phyloP scores from a whole-genome alignment of 2,329 filamentous ascomycete species.

The Fusarium penzigii region DNA sequence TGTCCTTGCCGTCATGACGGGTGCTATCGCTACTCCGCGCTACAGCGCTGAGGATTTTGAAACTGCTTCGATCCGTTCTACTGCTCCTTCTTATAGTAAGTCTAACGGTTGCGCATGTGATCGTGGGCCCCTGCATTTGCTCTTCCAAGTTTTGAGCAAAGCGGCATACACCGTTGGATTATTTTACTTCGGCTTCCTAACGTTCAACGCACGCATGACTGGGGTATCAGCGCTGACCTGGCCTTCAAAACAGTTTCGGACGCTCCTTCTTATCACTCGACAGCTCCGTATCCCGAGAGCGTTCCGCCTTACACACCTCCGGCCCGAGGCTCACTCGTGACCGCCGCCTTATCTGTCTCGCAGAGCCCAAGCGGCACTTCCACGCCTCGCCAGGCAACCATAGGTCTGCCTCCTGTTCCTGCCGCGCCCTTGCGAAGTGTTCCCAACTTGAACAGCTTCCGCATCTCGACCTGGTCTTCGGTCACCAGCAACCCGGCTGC shows the following conservation, averaged over 20 bases:
- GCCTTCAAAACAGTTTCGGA: slow-evolving; percentile 53
- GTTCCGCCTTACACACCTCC: slow-evolving; percentile 54
- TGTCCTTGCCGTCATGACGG: slow-evolving; percentile 33
- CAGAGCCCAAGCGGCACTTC: slow-evolving; percentile 25
- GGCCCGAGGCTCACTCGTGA: slow-evolving; percentile 13
- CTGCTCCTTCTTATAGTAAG: slow-evolving; percentile 68
- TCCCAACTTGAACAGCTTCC: slow-evolving; percentile 54
- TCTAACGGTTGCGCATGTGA: slow-evolving; percentile 14
- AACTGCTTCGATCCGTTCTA: slow-evolving; percentile 66
- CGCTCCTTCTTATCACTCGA: slow-evolving; percentile 64
- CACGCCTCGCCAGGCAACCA: slow-evolving; percentile 35
- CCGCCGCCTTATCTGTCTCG: slow-evolving; percentile 20
- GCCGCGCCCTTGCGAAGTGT: slow-evolving; percentile 38
- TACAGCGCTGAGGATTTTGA: slow-evolving; percentile 60
- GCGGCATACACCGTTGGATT: slow-evolving; percentile 2
- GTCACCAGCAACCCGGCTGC: slow-evolving; percentile 54
- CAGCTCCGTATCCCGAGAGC: slow-evolving; percentile 46
- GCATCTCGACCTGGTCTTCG: slow-evolving; percentile 63
- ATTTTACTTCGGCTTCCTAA: slow-evolving; percentile 5
- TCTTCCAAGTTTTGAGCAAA: slow-evolving; percentile 7
- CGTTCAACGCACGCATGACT: slow-evolving; percentile 12
- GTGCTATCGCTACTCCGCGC: slow-evolving; percentile 32
- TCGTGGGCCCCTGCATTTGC: background rate
- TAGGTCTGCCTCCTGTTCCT: slow-evolving; percentile 54
- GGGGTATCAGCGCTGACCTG: slow-evolving; percentile 15